Conservation (phyloP, 23 red algal genomes). For the Pyropia haitanensis region DNA sequence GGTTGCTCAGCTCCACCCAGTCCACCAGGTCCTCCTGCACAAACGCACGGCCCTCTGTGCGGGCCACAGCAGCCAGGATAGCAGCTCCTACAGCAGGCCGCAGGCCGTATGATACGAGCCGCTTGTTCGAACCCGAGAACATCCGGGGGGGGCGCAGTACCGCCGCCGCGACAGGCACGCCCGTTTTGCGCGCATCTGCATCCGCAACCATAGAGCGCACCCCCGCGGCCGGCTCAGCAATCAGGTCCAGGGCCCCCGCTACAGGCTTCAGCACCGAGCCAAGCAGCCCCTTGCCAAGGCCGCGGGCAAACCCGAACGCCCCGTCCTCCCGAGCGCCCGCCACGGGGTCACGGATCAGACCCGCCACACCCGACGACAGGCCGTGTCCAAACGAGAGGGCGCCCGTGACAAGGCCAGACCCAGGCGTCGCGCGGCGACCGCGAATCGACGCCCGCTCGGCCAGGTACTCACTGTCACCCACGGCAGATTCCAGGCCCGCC, state of each 20-base stretch:
- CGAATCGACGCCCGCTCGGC: conserved; percentile 72
- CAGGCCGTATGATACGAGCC: conserved; percentile 31
- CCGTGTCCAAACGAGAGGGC: conserved; percentile 78
- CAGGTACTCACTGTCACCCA: conserved; percentile 72
- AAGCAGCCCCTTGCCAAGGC: conserved; percentile 75
- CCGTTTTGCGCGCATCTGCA: not conserved
- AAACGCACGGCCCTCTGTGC: conserved; percentile 8
- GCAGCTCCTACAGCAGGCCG: conserved; percentile 22
- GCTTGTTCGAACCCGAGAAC: conserved; percentile 25
- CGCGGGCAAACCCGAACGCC: conserved; percentile 50
- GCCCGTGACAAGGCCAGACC: conserved; percentile 56
- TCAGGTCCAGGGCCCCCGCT: conserved; percentile 80
- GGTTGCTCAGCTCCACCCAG: conserved; percentile 55
- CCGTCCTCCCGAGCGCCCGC: conserved; percentile 71
- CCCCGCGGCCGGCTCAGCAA: conserved; percentile 79
- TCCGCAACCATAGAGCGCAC: conserved; percentile 44
- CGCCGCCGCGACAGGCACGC: not conserved
- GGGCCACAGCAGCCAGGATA: conserved; percentile 22
- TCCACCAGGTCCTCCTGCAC: conserved; percentile 26
- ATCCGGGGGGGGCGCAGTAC: conserved; percentile 47
- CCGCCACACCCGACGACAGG: conserved; percentile 74
- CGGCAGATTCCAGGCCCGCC: conserved; percentile 57
- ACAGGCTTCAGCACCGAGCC: conserved; percentile 73
- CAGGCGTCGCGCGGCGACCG: conserved; percentile 7
- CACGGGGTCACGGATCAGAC: conserved; percentile 72